Evolutionary conservation across 2,329 filamentous ascomycete species (phyloP), one percentile per base, ranked within the genome.

Genomic region (Diaporthe vexans): DNA sequence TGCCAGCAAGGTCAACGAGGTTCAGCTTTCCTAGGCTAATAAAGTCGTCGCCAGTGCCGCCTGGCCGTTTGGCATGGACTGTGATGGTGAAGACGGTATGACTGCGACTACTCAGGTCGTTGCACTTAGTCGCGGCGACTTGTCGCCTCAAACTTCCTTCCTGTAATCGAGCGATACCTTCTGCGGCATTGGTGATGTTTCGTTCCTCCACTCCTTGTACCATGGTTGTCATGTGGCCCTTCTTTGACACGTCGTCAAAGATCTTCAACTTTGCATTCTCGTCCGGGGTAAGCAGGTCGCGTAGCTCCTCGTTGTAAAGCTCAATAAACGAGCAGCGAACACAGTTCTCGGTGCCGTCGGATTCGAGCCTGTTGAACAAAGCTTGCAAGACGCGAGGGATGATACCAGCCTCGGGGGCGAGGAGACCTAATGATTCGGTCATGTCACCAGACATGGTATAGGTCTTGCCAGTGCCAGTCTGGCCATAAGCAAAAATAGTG

Each of bases 381-480:
- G 94, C 91, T 80, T 98, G 93, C 0, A 99, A 87, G 0, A 95
- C 95, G 65, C 97, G 93, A 33, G 97, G 97, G 76, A 99, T 97
- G 78, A 99, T 98, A 79, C 97, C 97, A 37, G 97, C 97, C 52
- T 92, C 93, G 81, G 98, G 97, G 1, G 96, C 96, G 19, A 97
- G 88, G 75, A 98, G 91, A 1, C 96, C 95, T 51, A 95, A 84
- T 0, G 91, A 94, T 79, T 98, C 94, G 19, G 90, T 94, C 91
- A 99, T 98, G 83, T 99, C 96, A 72, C 97, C 97, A 0, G 96
- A 98, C 97, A 99, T 99, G 33, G 97, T 99, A 84, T 99, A 99
- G 19, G 97, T 99, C 84, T 99, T 99, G 79, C 97, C 97, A 0
- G 97, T 99, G 58, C 97, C 97, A 0, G 97, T 99, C 83, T 99